phyloP scores from a whole-genome alignment of 2,329 filamentous ascomycete genomes.

The Zarea fungicola region DNA sequence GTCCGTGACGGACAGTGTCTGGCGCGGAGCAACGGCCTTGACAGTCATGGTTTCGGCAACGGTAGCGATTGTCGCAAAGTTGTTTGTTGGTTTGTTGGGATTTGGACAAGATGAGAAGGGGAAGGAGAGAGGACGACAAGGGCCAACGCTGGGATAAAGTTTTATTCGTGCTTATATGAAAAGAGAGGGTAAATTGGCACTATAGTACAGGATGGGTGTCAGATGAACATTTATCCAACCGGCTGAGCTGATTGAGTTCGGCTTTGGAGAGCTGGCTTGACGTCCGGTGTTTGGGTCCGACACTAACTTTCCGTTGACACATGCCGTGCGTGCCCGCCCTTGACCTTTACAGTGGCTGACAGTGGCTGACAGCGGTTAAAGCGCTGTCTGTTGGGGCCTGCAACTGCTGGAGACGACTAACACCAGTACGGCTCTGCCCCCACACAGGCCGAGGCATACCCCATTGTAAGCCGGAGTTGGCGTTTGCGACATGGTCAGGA shows the following conservation, averaged over 20 bases:
- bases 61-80: neutral
- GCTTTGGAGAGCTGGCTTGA: neutral
- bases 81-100: neutral
- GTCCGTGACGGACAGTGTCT: conserved; percentile 40
- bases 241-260: conserved; percentile 1
- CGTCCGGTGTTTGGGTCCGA: neutral
- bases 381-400: no score
- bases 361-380: no score
- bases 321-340: neutral
- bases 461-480: conserved; percentile 2
- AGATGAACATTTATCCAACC: conserved; percentile 4
- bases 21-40: conserved; percentile 18
- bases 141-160: neutral
- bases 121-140: neutral
- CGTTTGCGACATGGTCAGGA: neutral
- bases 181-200: no score
- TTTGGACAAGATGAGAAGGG: neutral
- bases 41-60: conserved; percentile 2
- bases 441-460: conserved; percentile 9
- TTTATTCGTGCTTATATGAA: no score
- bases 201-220: neutral
- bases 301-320: no score
- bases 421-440: conserved; percentile 5
- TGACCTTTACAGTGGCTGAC: no score
- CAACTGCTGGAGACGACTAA: no score